Percentiles rank a stretch among this genome's conserved stretches.
These are phyloP conservation scores for Ascochyta pisi DNA, from an alignment of 2,329 filamentous ascomycete species.

Conservation along the genomic window DNA sequence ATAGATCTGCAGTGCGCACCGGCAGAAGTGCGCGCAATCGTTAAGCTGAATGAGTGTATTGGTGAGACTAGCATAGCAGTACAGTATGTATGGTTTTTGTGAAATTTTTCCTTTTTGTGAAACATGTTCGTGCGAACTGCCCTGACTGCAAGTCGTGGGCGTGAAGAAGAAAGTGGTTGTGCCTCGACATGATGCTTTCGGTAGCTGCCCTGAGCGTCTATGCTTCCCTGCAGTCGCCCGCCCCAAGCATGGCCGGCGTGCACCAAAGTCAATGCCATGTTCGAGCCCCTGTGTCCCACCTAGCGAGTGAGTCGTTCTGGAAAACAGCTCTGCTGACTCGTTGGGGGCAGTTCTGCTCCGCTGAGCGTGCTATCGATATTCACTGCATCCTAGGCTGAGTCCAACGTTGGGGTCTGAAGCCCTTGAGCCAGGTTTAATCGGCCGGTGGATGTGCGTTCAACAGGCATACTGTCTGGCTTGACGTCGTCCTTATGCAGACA, in stretches of 20 bases:
- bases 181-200: not conserved
- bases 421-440: not conserved
- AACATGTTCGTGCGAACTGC: not conserved
- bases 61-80: slow-evolving; percentile 7
- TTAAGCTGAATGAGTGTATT: slow-evolving; percentile 7
- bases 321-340: not conserved
- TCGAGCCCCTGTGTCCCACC: not conserved
- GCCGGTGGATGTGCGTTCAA: not conserved
- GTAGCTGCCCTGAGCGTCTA: not conserved
- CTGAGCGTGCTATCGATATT: slow-evolving; percentile 3
- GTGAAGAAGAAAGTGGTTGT: not conserved
- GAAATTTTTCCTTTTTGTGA: not conserved
- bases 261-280: not conserved
- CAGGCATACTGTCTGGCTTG: slow-evolving; percentile 1
- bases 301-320: not conserved
- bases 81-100: slow-evolving; percentile 6
- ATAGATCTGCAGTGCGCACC: no score
- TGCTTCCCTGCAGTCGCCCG: not conserved
- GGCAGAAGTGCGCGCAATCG: no score
- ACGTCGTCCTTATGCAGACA: not conserved
- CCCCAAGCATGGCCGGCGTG: not conserved
- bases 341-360: not conserved
- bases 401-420: slow-evolving; percentile 3
- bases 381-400: slow-evolving; percentile 11
- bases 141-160: not conserved